Evolutionary conservation across 2,329 filamentous ascomycete genomes (phyloP).

Genomic region (Botrytis medusae): DNA sequence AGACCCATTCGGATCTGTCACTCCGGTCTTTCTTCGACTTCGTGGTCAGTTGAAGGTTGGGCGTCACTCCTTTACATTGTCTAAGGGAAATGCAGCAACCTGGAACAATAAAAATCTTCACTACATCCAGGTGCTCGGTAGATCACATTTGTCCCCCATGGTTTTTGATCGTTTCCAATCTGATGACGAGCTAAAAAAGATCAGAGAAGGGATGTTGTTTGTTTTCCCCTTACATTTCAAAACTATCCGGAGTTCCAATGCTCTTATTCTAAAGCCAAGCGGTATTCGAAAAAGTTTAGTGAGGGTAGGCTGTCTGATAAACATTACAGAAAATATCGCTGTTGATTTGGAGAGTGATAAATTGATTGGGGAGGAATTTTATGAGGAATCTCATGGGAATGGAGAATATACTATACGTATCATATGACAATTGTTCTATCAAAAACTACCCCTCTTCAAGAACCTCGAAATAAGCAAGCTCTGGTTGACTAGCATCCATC

Average conservation of each 20-base stretch:
- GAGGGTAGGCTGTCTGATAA: background rate
- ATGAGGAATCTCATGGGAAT: slow-evolving; percentile 5
- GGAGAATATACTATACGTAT: slow-evolving; percentile 5
- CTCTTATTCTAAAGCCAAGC: background rate
- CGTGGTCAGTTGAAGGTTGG: background rate
- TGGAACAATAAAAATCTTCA: background rate
- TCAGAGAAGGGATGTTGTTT: background rate
- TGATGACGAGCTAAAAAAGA: background rate
- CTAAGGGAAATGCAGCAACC: background rate
- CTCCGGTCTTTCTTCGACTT: background rate
- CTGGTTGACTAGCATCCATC: background rate
- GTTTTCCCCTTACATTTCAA: background rate
- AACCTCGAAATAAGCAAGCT: background rate
- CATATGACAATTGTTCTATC: background rate
- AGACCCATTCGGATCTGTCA: background rate
- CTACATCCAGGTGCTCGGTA: background rate
- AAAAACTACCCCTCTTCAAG: background rate
- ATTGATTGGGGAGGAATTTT: background rate
- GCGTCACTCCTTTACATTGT: background rate
- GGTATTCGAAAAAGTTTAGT: background rate
- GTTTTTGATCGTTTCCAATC: background rate
- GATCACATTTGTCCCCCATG: background rate
- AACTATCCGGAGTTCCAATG: background rate
- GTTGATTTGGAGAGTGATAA: background rate
- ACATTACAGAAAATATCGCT: too few species aligned